These are phyloP conservation scores for Lichina pygmaea DNA, from an alignment of 495 filamentous ascomycete species.

Conservation along the genomic window DNA sequence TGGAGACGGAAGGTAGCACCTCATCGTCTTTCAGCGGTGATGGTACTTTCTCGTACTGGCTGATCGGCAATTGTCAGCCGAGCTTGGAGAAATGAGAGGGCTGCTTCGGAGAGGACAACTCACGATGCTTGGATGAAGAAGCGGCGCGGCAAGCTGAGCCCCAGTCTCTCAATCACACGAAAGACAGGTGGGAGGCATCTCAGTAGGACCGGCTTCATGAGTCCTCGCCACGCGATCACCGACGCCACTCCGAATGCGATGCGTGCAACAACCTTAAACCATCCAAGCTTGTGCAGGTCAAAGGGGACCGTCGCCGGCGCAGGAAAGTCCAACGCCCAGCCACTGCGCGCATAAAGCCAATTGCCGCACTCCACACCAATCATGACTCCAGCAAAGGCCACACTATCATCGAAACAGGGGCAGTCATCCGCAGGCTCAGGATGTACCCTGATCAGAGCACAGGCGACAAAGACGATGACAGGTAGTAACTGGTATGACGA, in stretches of 20 bases:
- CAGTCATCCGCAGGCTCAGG: slow-evolving; percentile 93
- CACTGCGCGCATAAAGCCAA: slow-evolving; percentile 46
- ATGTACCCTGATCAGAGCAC: slow-evolving; percentile 62
- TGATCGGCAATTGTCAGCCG: slow-evolving; percentile 8
- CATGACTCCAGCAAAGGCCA: slow-evolving; percentile 72
- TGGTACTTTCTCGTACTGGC: slow-evolving; percentile 69
- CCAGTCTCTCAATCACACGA: slow-evolving; percentile 53
- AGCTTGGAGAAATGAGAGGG: background rate
- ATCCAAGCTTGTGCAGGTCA: slow-evolving; percentile 30
- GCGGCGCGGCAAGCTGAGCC: slow-evolving; percentile 50
- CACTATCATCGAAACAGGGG: slow-evolving; percentile 91
- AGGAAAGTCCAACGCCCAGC: slow-evolving; percentile 25
- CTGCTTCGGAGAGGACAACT: slow-evolving; percentile 8
- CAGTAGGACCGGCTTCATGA: slow-evolving; percentile 62
- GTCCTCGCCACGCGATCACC: slow-evolving; percentile 70
- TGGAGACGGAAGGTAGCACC: slow-evolving; percentile 58
- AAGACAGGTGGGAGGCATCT: slow-evolving; percentile 61
- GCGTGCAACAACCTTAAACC: slow-evolving; percentile 29
- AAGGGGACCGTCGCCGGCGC: slow-evolving; percentile 39
- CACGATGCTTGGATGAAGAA: slow-evolving; percentile 75
- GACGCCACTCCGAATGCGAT: slow-evolving; percentile 54
- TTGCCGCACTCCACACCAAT: slow-evolving; percentile 54
- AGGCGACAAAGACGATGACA: slow-evolving; percentile 31
- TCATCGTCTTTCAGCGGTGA: slow-evolving; percentile 54
- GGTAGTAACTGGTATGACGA: slow-evolving; percentile 28